phyloP scores from a whole-genome alignment of 108 stramenopile genomes.

The Cyclotella distinguenda region DNA sequence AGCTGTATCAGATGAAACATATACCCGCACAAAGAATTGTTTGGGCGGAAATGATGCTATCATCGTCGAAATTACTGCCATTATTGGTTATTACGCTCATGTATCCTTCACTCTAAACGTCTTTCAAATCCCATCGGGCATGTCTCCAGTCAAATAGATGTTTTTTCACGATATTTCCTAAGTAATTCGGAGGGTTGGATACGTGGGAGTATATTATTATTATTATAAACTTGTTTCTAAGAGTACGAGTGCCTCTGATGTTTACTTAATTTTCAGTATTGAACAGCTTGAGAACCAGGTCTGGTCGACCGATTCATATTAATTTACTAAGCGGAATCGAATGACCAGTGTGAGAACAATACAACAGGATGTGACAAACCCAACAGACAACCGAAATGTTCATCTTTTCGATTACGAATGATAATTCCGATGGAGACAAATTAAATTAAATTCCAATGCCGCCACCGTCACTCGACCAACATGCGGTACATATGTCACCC shows the following conservation, averaged over 20 bases:
- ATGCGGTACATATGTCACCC: constrained; percentile 81
- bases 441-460: constrained; percentile 86
- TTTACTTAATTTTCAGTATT: too few species aligned
- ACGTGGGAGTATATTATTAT: too few species aligned
- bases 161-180: too few species aligned
- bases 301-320: too few species aligned
- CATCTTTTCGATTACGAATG: not conserved
- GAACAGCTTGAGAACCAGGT: too few species aligned
- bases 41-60: constrained; percentile 59
- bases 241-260: too few species aligned
- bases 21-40: constrained; percentile 46
- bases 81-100: constrained; percentile 81
- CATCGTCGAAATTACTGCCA: constrained; percentile 77
- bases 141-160: not conserved
- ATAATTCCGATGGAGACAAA: constrained; percentile 65
- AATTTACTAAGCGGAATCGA: too few species aligned
- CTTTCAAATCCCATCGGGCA: constrained; percentile 61
- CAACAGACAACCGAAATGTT: too few species aligned
- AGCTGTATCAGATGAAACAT: constrained; percentile 76
- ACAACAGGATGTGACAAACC: too few species aligned
- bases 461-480: constrained; percentile 96
- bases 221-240: too few species aligned
- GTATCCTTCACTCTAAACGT: constrained; percentile 80
- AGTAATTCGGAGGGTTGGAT: too few species aligned
- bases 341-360: too few species aligned